Evolutionary conservation across 1,284 basidiomycete species (phyloP).

Genomic region (Apiotrichum veenhuisii): DNA sequence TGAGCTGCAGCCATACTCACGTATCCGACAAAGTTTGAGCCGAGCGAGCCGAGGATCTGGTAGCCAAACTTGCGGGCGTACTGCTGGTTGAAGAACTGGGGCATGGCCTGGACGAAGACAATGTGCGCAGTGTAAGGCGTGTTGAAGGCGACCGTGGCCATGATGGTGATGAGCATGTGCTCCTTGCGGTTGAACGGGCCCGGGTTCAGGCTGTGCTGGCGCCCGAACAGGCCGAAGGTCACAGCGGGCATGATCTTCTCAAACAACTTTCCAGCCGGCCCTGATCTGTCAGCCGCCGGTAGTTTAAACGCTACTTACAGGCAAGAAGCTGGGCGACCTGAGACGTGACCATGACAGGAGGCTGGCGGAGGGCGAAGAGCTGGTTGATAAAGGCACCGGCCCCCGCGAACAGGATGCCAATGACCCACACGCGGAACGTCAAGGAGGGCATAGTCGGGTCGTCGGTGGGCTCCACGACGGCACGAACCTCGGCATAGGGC

Average conservation of each 20-base stretch:
- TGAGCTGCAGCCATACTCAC: no score
- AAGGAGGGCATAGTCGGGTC: constrained; percentile 73
- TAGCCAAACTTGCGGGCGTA: constrained; percentile 49
- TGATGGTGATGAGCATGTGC: constrained; percentile 47
- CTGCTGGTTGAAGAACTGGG: constrained; percentile 37
- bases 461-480: constrained; percentile 71
- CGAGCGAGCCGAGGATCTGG: constrained; percentile 46
- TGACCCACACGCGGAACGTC: constrained; percentile 76
- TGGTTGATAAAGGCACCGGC: constrained; percentile 67
- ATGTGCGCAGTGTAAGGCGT: constrained; percentile 48
- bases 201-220: constrained; percentile 30
- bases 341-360: constrained; percentile 29
- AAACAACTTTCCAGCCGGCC: constrained; percentile 31
- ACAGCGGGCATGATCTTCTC: constrained; percentile 8
- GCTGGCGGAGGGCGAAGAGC: constrained; percentile 48
- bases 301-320: constrained; percentile 30
- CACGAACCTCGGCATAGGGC: constrained; percentile 82
- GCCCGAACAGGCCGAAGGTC: constrained; percentile 15
- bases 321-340: constrained; percentile 34
- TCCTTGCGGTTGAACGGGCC: constrained; percentile 56
- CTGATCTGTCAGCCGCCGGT: not conserved
- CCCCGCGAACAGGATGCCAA: constrained; percentile 54
- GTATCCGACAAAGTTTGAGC: constrained; percentile 54
- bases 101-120: constrained; percentile 37
- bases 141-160: constrained; percentile 47